Evolutionary conservation across 345 rosid species (phyloP).

Genomic region (Mangifera indica): DNA sequence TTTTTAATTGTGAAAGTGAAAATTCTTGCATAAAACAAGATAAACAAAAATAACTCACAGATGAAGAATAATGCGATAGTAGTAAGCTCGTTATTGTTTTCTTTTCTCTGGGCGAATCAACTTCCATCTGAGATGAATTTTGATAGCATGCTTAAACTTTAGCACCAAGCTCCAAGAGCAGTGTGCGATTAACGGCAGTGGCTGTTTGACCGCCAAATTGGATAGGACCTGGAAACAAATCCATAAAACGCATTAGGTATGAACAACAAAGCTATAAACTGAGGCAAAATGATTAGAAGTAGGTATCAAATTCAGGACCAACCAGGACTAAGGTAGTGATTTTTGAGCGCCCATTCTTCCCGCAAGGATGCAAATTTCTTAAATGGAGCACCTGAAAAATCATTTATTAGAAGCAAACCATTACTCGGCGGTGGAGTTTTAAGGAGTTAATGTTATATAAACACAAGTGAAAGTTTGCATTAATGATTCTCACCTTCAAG

Average conservation of each 20-base stretch:
- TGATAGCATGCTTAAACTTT: constrained; percentile 28
- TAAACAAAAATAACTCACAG: neutral
- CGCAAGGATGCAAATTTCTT: constrained; percentile 70
- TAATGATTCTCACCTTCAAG: constrained; percentile 61
- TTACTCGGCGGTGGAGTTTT: neutral
- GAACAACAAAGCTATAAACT: neutral
- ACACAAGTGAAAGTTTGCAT: neutral
- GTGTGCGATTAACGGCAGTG: constrained; percentile 59
- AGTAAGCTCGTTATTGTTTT: neutral
- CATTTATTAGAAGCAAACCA: neutral
- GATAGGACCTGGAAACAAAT: constrained; percentile 64
- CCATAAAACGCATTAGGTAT: neutral
- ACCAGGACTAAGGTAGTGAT: constrained; percentile 91
- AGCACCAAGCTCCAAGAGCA: constrained; percentile 77
- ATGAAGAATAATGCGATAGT: neutral
- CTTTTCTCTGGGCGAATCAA: neutral
- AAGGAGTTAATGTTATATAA: neutral
- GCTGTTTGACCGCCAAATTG: constrained; percentile 81
- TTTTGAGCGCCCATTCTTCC: constrained; percentile 84
- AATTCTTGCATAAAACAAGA: neutral
- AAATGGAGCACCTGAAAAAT: constrained; percentile 79
- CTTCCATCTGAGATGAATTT: neutral
- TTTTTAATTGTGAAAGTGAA: too few species aligned
- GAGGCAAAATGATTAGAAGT: neutral
- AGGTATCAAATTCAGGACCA: constrained; percentile 22